Base-by-base conservation (phyloP, 345 rosid species). In the Anacardium occidentale region DNA sequence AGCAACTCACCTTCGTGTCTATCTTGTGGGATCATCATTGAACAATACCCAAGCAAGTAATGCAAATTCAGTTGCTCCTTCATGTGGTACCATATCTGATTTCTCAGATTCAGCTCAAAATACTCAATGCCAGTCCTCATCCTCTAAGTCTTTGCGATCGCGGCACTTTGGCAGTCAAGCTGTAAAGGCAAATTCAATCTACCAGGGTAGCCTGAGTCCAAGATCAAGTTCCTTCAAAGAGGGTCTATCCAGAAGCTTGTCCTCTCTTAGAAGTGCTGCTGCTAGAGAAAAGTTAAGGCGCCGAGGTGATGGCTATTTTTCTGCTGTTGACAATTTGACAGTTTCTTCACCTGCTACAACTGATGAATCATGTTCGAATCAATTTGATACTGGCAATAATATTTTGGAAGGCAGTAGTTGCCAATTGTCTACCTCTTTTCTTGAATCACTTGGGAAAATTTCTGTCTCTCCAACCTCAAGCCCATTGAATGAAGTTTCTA, bases 211-310 rank as follows among this genome's bases (percentile, higher is more conserved):
- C 82, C 89, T 90, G 74, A 88, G 97, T 78, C 91, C 98, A 45
- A 85, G 93, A 66, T 82, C 93, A 53, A 89, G 87, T 80, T 92
- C 98, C 68, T 86, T 92, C 59, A 83, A 91, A 82, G 98, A 90
- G 77, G 90, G 87, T 48, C 66, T 80, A 29, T 75, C 79, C 44
- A 87, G 80, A 75, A 85, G 77, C 81, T 71, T 78, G 69, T 83
- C 89, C 47, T 81, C 81, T 66, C 71, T 80, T 50, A 89, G 88
- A 68, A 84, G 70, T 77, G 81, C 85, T 55, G 81, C 85, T 55
- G 65, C 85, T 2, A 79, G 93, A 66, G 97, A 94, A 52, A 92
- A 91, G 77, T 44, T 90, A 63, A 87, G 82, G 75, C 80, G 85
- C 59, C 87, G 84, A 21, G 91, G 86, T 26, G 98, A 86, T 63